Percentiles rank a stretch among this genome's conserved stretches.
Conservation (phyloP, 768 basidiomycete genomes). For the Lanmaoa pseudosensibilis region DNA sequence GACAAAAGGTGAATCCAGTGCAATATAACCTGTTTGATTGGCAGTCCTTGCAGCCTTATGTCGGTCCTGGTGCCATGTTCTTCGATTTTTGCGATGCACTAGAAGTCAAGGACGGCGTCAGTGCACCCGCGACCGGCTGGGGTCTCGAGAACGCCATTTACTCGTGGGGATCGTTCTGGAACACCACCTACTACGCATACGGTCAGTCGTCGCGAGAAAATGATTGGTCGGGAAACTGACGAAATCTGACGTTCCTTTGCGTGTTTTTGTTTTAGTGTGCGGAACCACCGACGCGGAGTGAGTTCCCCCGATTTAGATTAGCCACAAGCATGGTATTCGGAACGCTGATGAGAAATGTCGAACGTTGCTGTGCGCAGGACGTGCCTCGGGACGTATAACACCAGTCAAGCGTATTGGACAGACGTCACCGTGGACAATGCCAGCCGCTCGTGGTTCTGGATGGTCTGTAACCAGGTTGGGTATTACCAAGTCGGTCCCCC, state of each 20-base stretch:
- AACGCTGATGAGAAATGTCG: slow-evolving; percentile 33
- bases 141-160: slow-evolving; percentile 59
- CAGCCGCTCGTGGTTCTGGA: slow-evolving; percentile 69
- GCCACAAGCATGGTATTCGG: not conserved
- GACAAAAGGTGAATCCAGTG: slow-evolving; percentile 37
- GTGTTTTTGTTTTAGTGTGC: slow-evolving; percentile 47
- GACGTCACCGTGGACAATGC: slow-evolving; percentile 55
- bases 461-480: slow-evolving; percentile 73
- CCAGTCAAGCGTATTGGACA: slow-evolving; percentile 46
- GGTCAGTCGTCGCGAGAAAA: slow-evolving; percentile 38
- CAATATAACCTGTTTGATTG: slow-evolving; percentile 63
- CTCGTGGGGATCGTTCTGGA: slow-evolving; percentile 64
- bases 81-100: slow-evolving; percentile 42
- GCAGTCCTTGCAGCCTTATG: slow-evolving; percentile 57
- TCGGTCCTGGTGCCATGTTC: slow-evolving; percentile 41
- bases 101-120: slow-evolving; percentile 40
- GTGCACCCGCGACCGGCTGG: slow-evolving; percentile 52
- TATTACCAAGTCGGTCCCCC: slow-evolving; percentile 45
- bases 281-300: slow-evolving; percentile 47
- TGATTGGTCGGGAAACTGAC: not conserved
- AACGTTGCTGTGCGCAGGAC: slow-evolving; percentile 31
- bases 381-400: slow-evolving; percentile 45
- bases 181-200: slow-evolving; percentile 43
- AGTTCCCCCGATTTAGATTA: slow-evolving; percentile 20
- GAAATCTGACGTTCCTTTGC: not conserved